A percentile compares a stretch with the other conserved stretches of the same genome.
Conservation (phyloP, 2,329 filamentous ascomycete species). For the Westerdykella aurantiaca region DNA sequence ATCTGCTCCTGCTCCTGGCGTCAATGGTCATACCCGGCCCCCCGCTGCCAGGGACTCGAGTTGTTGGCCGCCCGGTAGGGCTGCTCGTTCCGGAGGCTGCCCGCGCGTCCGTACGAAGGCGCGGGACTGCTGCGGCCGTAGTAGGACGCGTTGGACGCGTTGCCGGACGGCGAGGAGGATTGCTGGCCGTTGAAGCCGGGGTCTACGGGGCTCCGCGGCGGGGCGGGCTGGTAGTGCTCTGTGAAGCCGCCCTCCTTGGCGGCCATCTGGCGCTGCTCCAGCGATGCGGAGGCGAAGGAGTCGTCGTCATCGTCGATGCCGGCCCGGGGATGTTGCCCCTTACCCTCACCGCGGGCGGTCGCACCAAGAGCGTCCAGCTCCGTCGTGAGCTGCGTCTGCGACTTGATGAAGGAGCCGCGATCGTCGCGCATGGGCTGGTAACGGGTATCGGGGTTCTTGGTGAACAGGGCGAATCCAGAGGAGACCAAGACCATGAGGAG, state of each 20-base stretch:
- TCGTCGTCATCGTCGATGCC: constrained; percentile 69
- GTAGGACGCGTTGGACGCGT: constrained; percentile 24
- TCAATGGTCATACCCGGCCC: constrained; percentile 59
- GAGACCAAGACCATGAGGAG: constrained; percentile 76
- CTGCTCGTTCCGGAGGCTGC: constrained; percentile 23
- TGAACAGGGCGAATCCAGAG: constrained; percentile 72
- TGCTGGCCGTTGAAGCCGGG: constrained; percentile 36
- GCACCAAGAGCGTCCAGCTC: constrained; percentile 86
- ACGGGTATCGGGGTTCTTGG: constrained; percentile 85
- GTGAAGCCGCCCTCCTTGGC: constrained; percentile 37
- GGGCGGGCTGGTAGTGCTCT: constrained; percentile 37
- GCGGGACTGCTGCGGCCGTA: constrained; percentile 34
- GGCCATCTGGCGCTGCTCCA: constrained; percentile 26
- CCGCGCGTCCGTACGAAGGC: constrained; percentile 26
- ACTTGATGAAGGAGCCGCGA: constrained; percentile 95
- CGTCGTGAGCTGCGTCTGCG: constrained; percentile 77
- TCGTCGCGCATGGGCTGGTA: constrained; percentile 98
- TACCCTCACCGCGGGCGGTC: constrained; percentile 73
- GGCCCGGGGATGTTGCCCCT: constrained; percentile 46
- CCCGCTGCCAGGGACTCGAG: constrained; percentile 59
- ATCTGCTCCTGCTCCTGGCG: constrained; percentile 35
- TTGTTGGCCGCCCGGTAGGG: constrained; percentile 47
- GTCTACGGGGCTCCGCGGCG: constrained; percentile 45
- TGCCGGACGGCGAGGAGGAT: constrained; percentile 40
- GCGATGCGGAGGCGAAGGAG: constrained; percentile 57